phyloP scores from a whole-genome alignment of 306 rosid genomes.

The Corylus heterophylla region DNA sequence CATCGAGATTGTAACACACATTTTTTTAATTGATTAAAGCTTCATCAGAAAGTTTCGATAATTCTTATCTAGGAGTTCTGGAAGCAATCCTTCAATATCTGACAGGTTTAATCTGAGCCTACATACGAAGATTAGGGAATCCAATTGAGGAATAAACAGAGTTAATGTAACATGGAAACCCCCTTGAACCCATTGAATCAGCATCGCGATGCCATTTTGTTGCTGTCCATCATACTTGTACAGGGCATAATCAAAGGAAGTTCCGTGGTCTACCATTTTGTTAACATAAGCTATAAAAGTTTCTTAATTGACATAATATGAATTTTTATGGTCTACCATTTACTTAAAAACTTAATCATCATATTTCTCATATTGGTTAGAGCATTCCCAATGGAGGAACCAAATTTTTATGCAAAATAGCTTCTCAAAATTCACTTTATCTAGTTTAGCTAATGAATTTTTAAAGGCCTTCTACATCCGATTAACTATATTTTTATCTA shows the following conservation, averaged over 20 bases:
- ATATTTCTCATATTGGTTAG: background rate
- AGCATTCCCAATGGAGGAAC: no score
- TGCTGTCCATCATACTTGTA: background rate
- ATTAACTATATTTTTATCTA: no score
- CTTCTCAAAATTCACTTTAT: no score
- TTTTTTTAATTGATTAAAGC: background rate
- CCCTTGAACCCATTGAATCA: background rate
- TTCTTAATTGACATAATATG: no score
- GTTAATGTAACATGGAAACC: background rate
- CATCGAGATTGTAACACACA: background rate
- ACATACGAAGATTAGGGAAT: background rate
- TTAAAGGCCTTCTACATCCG: no score
- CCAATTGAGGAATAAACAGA: background rate
- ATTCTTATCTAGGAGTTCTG: background rate
- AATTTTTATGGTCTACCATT: no score
- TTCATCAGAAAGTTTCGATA: background rate
- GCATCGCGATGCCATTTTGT: background rate
- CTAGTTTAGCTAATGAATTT: no score
- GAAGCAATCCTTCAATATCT: background rate
- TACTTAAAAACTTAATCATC: background rate
- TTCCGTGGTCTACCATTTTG: background rate
- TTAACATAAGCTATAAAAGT: background rate
- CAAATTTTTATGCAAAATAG: no score
- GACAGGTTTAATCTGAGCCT: background rate
- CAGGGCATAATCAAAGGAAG: background rate